phyloP scores from a whole-genome alignment of 345 rosid genomes.

The Geranium rotundifolium region DNA sequence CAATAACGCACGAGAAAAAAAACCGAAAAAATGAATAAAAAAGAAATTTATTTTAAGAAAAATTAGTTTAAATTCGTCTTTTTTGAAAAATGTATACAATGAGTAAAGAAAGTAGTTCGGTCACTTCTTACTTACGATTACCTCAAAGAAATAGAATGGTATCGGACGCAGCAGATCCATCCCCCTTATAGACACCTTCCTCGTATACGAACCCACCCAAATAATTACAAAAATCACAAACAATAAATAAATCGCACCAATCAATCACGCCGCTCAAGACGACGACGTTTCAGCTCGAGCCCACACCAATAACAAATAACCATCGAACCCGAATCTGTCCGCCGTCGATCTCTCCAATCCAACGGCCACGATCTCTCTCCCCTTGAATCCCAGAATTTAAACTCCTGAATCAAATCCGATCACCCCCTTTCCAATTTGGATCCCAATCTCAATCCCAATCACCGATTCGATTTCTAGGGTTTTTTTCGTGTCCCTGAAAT shows the following conservation, averaged over 20 bases:
- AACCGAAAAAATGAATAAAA: too few species aligned
- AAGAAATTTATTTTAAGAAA: too few species aligned
- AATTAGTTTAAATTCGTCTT: too few species aligned
- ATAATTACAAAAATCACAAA: not conserved
- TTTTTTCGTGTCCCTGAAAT: not conserved
- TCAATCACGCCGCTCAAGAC: too few species aligned
- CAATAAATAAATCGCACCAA: not conserved
- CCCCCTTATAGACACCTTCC: not conserved
- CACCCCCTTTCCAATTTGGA: too few species aligned
- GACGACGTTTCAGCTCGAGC: too few species aligned
- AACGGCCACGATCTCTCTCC: not conserved
- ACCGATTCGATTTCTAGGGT: not conserved
- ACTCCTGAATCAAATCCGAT: not conserved
- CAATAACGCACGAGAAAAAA: too few species aligned
- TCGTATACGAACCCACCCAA: not conserved
- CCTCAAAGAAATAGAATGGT: not conserved
- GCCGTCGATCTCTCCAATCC: not conserved
- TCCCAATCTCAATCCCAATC: not conserved
- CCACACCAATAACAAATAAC: not conserved
- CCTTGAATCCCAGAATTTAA: not conserved
- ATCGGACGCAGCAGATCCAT: too few species aligned
- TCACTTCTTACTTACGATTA: too few species aligned
- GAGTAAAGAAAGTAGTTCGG: too few species aligned
- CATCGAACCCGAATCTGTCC: not conserved
- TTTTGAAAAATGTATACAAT: too few species aligned